Evolutionary conservation across 148 eudicot genomes (phyloP).

Genomic region (Vaccinium darrowii): DNA sequence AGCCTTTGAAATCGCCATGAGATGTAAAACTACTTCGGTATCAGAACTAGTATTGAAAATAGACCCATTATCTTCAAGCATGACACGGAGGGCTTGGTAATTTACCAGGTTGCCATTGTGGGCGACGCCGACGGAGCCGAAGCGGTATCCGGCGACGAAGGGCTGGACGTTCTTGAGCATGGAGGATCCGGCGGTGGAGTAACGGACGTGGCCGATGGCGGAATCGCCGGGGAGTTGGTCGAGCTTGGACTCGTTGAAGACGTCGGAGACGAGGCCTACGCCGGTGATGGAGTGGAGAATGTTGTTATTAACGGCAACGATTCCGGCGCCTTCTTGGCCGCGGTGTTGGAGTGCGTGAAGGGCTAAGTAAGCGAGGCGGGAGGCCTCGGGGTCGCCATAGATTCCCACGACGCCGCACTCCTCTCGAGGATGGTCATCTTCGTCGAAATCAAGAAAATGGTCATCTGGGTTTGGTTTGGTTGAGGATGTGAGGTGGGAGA

Average conservation of each 20-base stretch:
- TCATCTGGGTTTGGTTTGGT: slow-evolving; percentile 14
- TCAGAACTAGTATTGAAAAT: slow-evolving; percentile 73
- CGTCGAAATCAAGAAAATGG: slow-evolving; percentile 18
- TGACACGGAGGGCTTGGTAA: slow-evolving; percentile 46
- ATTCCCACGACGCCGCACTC: slow-evolving; percentile 61
- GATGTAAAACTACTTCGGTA: slow-evolving; percentile 52
- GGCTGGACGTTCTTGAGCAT: slow-evolving; percentile 57
- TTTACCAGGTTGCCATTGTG: slow-evolving; percentile 86
- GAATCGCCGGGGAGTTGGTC: slow-evolving; percentile 58
- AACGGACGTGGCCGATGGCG: slow-evolving; percentile 77
- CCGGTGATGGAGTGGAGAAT: slow-evolving; percentile 58
- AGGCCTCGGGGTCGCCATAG: slow-evolving; percentile 51
- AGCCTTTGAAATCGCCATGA: slow-evolving; percentile 57
- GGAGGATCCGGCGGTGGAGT: slow-evolving; percentile 50
- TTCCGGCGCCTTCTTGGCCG: slow-evolving; percentile 82
- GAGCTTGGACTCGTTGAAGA: slow-evolving; percentile 57
- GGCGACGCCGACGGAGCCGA: slow-evolving; percentile 76
- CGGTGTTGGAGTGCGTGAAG: slow-evolving; percentile 79
- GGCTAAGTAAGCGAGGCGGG: slow-evolving; percentile 47
- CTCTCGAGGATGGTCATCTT: slow-evolving; percentile 39
- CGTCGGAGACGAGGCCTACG: slow-evolving; percentile 60
- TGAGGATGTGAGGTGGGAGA: slow-evolving; percentile 18
- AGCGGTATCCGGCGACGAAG: slow-evolving; percentile 64
- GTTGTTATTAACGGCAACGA: slow-evolving; percentile 45
- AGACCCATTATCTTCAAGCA: slow-evolving; percentile 60